Evolutionary conservation across 2,329 filamentous ascomycete genomes (phyloP).

Genomic region (Colletotrichum somersetense): DNA sequence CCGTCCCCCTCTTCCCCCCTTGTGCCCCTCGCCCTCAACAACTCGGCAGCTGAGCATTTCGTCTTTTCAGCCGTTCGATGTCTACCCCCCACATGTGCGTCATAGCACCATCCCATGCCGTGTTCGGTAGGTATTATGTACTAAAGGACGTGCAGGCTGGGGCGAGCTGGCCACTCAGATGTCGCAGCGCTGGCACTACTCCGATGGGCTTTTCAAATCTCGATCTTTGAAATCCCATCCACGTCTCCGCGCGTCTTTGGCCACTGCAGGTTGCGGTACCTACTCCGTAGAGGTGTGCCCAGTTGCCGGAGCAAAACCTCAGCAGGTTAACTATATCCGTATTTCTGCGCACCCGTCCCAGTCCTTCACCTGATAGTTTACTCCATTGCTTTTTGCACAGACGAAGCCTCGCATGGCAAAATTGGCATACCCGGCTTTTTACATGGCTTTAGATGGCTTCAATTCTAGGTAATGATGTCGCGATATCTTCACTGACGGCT

Average conservation of each 20-base stretch:
- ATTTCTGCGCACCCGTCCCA: not conserved
- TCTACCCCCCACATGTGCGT: not conserved
- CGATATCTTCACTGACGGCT: not conserved
- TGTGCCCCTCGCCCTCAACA: not conserved
- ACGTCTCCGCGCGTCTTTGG: not conserved
- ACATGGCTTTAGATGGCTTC: not conserved
- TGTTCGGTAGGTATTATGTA: not conserved
- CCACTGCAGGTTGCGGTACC: not conserved
- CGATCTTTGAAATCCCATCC: conserved; percentile 28
- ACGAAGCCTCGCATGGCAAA: not conserved
- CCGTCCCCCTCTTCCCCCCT: not conserved
- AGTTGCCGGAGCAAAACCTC: conserved; percentile 15
- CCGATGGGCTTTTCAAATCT: conserved; percentile 34
- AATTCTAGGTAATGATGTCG: too few relatives aligned
- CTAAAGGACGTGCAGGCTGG: not conserved
- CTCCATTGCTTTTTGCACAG: not conserved
- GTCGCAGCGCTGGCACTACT: not conserved
- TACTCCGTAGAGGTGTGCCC: not conserved
- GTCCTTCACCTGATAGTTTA: not conserved
- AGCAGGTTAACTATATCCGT: too few relatives aligned
- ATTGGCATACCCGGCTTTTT: not conserved
- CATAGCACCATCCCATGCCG: not conserved
- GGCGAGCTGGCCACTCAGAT: not conserved
- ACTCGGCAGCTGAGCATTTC: not conserved
- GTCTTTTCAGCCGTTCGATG: not conserved